These are phyloP conservation scores for Geum urbanum DNA, from an alignment of 306 rosid genomes.

Conservation along the genomic window DNA sequence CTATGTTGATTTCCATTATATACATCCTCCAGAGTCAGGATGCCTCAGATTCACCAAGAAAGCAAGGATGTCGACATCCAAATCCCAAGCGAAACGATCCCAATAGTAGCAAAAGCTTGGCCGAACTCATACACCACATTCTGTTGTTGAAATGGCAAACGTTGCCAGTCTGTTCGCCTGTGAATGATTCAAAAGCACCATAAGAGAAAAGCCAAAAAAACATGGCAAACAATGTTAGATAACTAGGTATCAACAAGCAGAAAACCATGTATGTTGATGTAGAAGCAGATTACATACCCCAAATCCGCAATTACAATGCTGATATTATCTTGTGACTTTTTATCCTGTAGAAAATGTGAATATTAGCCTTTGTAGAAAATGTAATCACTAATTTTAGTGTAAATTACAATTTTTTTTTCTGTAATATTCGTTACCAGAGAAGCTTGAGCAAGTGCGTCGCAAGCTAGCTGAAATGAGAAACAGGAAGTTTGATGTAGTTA, in stretches of 20 bases:
- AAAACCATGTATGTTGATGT: background rate
- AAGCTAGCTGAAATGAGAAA: slow-evolving; percentile 61
- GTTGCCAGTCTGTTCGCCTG: slow-evolving; percentile 57
- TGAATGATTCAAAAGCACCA: background rate
- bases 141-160: slow-evolving; percentile 43
- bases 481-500: background rate
- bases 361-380: background rate
- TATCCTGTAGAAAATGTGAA: slow-evolving; percentile 47
- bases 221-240: background rate
- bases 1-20: slow-evolving; percentile 32
- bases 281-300: slow-evolving; percentile 51
- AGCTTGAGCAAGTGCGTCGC: slow-evolving; percentile 85
- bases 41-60: slow-evolving; percentile 37
- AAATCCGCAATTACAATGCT: slow-evolving; percentile 91
- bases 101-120: slow-evolving; percentile 74
- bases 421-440: slow-evolving; percentile 52
- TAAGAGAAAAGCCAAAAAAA: background rate
- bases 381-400: background rate
- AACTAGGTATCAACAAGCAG: no score
- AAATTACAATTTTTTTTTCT: no score
- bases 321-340: slow-evolving; percentile 79
- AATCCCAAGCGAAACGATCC: slow-evolving; percentile 67
- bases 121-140: slow-evolving; percentile 49
- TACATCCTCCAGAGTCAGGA: slow-evolving; percentile 34
- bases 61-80: slow-evolving; percentile 65